Percentiles rank a stretch among this genome's conserved stretches.
Conservation (phyloP, 2,329 filamentous ascomycete species). For the Cytospora chrysosperma region DNA sequence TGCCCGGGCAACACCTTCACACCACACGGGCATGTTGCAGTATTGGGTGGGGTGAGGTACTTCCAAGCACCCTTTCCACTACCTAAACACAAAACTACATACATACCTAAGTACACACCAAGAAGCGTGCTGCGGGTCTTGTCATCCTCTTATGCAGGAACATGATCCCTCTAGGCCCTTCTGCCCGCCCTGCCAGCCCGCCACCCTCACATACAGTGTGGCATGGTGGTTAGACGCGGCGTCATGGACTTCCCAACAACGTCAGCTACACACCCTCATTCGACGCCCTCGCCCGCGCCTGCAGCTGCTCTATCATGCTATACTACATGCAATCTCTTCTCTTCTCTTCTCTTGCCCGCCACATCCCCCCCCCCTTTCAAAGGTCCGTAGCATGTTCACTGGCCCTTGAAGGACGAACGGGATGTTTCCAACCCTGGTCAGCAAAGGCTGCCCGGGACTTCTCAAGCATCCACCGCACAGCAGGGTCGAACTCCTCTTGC, state of each 20-base stretch:
- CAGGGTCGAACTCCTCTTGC: conserved; percentile 1
- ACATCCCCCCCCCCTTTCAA: neutral
- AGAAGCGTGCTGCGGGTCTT: neutral
- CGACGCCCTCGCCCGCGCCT: conserved; percentile 4
- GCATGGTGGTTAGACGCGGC: conserved; percentile 15
- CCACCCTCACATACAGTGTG: neutral
- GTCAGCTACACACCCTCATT: conserved; percentile 6
- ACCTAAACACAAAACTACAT: no score
- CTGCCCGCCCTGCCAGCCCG: neutral
- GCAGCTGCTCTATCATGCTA: neutral
- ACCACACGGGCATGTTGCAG: neutral
- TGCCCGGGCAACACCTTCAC: no score
- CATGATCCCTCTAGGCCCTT: neutral
- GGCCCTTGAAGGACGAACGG: neutral
- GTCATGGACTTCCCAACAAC: conserved; percentile 3
- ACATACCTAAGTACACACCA: no score
- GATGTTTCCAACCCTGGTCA: neutral
- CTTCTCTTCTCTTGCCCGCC: neutral
- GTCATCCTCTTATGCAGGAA: conserved; percentile 10
- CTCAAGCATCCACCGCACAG: neutral
- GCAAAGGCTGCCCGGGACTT: conserved; percentile 9
- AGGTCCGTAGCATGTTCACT: neutral
- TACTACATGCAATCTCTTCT: neutral
- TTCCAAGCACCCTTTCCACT: no score
- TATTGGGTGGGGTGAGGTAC: neutral